Percentiles rank a stretch among this genome's conserved stretches.
Conservation (phyloP, 805 yeast species). For the Teunomyces tritomae region DNA sequence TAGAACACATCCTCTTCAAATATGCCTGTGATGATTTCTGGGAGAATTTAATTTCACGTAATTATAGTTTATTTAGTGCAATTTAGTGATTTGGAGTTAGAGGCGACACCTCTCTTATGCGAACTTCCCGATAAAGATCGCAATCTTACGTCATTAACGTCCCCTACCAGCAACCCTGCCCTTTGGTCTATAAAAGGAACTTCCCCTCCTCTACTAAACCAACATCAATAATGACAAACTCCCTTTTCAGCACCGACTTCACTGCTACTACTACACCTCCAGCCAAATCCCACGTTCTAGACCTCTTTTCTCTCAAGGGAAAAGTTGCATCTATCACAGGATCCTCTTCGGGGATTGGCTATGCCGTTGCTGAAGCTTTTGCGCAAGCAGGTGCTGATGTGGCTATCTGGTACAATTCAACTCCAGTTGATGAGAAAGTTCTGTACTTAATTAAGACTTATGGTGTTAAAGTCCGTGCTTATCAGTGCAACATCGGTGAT, state of each 20-base stretch:
- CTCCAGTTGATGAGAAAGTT: constrained; percentile 61
- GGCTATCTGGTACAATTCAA: constrained; percentile 61
- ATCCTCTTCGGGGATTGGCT: constrained; percentile 80
- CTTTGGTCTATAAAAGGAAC: neutral
- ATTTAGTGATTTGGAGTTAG: no score
- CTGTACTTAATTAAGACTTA: constrained; percentile 52
- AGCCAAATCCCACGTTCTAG: constrained; percentile 51
- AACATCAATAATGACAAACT: neutral
- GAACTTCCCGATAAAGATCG: neutral
- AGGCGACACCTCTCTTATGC: neutral
- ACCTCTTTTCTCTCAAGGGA: constrained; percentile 74
- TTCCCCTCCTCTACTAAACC: neutral
- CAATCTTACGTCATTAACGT: neutral
- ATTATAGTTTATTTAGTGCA: no score
- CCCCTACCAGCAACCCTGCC: neutral
- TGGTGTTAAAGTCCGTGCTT: constrained; percentile 60
- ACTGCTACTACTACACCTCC: constrained; percentile 53
- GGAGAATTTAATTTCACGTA: no score
- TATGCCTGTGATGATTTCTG: no score
- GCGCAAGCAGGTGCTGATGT: constrained; percentile 88
- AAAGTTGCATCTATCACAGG: constrained; percentile 86
- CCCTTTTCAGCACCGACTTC: constrained; percentile 14
- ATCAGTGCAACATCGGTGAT: constrained; percentile 58
- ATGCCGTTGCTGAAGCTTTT: constrained; percentile 75
- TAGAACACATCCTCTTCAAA: no score